A percentile compares a stretch with the other conserved stretches of the same genome.
Evolutionary conservation across 164 flowering plant species (phyloP).

Genomic region (Stephania cephalantha): DNA sequence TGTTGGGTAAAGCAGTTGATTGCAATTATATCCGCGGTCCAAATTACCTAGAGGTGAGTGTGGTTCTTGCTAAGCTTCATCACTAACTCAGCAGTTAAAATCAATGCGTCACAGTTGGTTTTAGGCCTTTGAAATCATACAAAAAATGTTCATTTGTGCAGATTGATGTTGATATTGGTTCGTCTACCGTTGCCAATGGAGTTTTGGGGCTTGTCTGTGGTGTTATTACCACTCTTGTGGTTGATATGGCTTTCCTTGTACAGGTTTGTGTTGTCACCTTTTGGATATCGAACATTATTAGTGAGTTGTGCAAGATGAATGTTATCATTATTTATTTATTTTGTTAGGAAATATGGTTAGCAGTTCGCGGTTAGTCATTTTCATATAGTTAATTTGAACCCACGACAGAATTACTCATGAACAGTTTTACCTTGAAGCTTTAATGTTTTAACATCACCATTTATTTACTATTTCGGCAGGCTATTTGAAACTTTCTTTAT

Average conservation of each 20-base stretch:
- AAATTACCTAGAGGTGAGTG: slow-evolving; percentile 77
- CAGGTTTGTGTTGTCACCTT: slow-evolving; percentile 49
- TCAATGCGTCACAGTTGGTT: neutral
- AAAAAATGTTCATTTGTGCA: slow-evolving; percentile 27
- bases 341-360: too few species aligned
- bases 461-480: too few species aligned
- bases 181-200: slow-evolving; percentile 98
- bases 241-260: slow-evolving; percentile 98
- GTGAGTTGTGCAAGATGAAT: neutral
- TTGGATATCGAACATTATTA: neutral
- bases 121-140: neutral
- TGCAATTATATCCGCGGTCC: slow-evolving; percentile 94
- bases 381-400: too few species aligned
- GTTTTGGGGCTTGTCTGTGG: slow-evolving; percentile 96
- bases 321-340: too few species aligned
- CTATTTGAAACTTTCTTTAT: too few species aligned
- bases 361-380: too few species aligned
- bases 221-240: slow-evolving; percentile 88
- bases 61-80: neutral
- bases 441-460: neutral
- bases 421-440: too few species aligned
- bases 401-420: too few species aligned
- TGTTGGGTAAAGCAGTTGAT: slow-evolving; percentile 95
- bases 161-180: slow-evolving; percentile 98
- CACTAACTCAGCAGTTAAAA: neutral